Percentiles rank a stretch among this genome's conserved stretches.
Evolutionary conservation across 2,329 filamentous ascomycete species (phyloP).

Genomic region (Beauveria asiatica): DNA sequence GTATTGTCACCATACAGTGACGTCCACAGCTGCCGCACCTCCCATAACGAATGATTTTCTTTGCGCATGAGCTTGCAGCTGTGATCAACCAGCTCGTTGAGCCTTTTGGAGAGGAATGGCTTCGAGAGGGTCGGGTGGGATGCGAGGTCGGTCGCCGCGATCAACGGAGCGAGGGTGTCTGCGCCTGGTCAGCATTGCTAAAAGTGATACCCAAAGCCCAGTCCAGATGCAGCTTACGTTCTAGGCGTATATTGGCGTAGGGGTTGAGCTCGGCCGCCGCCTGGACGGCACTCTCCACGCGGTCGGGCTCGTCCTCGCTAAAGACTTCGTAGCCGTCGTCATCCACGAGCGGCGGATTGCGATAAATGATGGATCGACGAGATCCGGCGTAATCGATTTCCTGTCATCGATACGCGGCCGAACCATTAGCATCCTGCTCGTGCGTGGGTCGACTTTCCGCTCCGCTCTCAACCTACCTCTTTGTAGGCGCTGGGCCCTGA

Average conservation of each 20-base stretch:
- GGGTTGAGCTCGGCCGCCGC: constrained; percentile 63
- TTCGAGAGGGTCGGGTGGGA: constrained; percentile 66
- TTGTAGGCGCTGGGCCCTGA: constrained; percentile 61
- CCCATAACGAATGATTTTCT: constrained; percentile 65
- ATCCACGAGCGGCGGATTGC: constrained; percentile 64
- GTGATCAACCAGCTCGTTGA: constrained; percentile 62
- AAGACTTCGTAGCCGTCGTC: constrained; percentile 72
- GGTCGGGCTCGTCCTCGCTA: constrained; percentile 61
- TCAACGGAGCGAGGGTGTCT: constrained; percentile 70
- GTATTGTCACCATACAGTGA: constrained; percentile 67
- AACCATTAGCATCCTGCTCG: neutral
- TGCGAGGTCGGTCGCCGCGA: constrained; percentile 64
- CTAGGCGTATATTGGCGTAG: constrained; percentile 62
- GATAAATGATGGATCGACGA: constrained; percentile 62
- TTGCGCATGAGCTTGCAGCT: constrained; percentile 64
- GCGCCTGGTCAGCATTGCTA: constrained; percentile 20
- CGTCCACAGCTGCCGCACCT: constrained; percentile 64
- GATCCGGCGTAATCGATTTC: constrained; percentile 67
- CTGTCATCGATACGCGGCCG: constrained; percentile 30
- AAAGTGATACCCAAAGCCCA: neutral
- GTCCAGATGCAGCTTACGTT: constrained; percentile 44
- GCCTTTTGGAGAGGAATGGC: constrained; percentile 64
- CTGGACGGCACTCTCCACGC: constrained; percentile 50
- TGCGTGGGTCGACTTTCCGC: neutral
- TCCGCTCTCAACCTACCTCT: constrained; percentile 43